These are phyloP conservation scores for Neobulgaria alba DNA, from an alignment of 2,329 filamentous ascomycete species.

Conservation along the genomic window DNA sequence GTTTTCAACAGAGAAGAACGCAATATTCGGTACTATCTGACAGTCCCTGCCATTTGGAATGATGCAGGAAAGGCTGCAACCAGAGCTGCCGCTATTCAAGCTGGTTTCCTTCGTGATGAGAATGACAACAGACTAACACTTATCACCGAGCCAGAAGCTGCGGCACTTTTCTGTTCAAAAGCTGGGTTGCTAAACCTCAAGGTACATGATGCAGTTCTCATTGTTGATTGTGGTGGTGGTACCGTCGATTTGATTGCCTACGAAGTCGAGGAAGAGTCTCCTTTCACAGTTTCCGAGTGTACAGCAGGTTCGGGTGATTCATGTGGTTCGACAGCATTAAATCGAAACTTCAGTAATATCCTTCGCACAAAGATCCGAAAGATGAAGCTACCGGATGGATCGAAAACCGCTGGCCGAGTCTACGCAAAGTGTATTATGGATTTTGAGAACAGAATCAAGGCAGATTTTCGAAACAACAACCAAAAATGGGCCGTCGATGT, in stretches of 20 bases:
- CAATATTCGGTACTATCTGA: constrained; percentile 96
- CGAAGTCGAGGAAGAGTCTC: constrained; percentile 94
- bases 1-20: constrained; percentile 97
- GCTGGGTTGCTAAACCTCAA: constrained; percentile 92
- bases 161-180: constrained; percentile 96
- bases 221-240: constrained; percentile 96
- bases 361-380: constrained; percentile 95
- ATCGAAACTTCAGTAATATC: constrained; percentile 98
- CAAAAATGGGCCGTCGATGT: constrained; percentile 99
- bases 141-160: constrained; percentile 93
- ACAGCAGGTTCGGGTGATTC: constrained; percentile 96
- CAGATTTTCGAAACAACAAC: constrained; percentile 97
- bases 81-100: constrained; percentile 89
- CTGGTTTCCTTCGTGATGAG: constrained; percentile 91
- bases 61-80: constrained; percentile 97
- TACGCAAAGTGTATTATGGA: constrained; percentile 99
- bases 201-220: constrained; percentile 95
- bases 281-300: constrained; percentile 94
- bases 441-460: constrained; percentile 99
- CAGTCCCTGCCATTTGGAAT: constrained; percentile 99
- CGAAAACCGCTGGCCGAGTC: constrained; percentile 93
- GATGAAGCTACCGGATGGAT: constrained; percentile 97
- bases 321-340: constrained; percentile 94
- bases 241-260: constrained; percentile 99
- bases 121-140: constrained; percentile 94